These are phyloP conservation scores for Tetracentron sinense DNA, from an alignment of 164 flowering plant species.

Conservation along the genomic window DNA sequence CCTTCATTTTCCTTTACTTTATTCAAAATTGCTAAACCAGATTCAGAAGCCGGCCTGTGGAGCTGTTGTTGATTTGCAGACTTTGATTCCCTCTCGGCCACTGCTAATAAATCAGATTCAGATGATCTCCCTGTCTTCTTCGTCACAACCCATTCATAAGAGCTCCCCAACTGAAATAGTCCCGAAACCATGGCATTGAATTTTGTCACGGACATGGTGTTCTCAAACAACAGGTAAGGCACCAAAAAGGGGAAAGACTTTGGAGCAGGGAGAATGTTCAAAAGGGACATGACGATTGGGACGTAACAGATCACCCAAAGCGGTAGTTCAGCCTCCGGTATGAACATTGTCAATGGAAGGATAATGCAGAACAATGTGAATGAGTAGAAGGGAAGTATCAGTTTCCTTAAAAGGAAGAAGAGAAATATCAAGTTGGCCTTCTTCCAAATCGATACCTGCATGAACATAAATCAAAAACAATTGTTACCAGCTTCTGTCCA, in stretches of 20 bases:
- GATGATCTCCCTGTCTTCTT: conserved; percentile 2
- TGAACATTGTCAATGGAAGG: conserved; percentile 71
- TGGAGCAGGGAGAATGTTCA: no score
- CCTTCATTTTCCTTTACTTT: neutral
- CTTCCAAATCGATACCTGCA: conserved; percentile 64
- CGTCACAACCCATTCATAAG: neutral
- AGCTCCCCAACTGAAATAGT: no score
- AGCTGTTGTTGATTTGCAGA: neutral
- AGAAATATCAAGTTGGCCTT: conserved; percentile 67
- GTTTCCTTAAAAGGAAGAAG: conserved; percentile 66
- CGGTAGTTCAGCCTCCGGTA: no score
- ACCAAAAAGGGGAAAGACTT: no score
- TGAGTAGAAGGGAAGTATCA: conserved; percentile 76
- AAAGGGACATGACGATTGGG: no score
- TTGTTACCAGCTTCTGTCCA: neutral
- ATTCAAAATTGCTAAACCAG: neutral
- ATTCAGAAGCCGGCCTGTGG: neutral
- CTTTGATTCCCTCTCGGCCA: neutral
- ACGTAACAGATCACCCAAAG: no score
- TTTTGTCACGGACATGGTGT: no score
- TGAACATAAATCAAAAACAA: neutral
- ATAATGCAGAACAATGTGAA: conserved; percentile 70
- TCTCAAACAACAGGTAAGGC: no score
- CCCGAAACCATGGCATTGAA: no score
- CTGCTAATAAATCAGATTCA: neutral